Evolutionary conservation across 305 asterid species (phyloP).

Genomic region (Rubia tinctorum): DNA sequence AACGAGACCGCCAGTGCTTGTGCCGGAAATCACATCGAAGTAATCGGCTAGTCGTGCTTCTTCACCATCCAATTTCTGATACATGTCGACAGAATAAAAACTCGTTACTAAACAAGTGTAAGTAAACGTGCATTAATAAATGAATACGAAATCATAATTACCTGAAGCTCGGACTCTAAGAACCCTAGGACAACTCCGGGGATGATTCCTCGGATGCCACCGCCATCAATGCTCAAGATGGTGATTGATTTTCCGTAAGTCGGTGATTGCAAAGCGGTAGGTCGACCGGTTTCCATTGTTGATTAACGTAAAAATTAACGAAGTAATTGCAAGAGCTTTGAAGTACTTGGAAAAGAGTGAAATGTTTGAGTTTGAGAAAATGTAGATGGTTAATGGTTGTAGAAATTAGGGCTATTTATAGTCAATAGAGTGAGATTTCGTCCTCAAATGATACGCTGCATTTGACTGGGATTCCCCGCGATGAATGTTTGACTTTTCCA

Average conservation of each 20-base stretch:
- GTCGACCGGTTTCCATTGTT: neutral
- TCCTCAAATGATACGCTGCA: neutral
- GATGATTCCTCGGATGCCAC: conserved; percentile 45
- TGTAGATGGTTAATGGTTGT: neutral
- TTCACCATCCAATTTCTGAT: conserved; percentile 30
- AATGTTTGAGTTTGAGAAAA: neutral
- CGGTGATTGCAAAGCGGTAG: conserved; percentile 12
- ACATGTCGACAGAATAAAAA: neutral
- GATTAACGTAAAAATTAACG: neutral
- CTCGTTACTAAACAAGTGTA: too few relatives aligned
- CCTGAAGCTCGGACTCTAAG: conserved; percentile 42
- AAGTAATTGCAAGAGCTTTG: neutral
- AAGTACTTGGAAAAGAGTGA: neutral
- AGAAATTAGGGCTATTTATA: conserved; percentile 5
- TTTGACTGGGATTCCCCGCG: neutral
- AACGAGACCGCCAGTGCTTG: conserved; percentile 36
- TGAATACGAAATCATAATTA: neutral
- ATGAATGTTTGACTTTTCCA: neutral
- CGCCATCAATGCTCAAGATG: conserved; percentile 45
- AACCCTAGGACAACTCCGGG: conserved; percentile 37
- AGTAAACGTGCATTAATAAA: too few relatives aligned
- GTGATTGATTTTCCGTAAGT: conserved; percentile 28
- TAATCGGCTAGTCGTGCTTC: conserved; percentile 34
- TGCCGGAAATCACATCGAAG: conserved; percentile 36
- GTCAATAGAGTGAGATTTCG: neutral